Percentiles rank a stretch among this genome's conserved stretches.
These are phyloP conservation scores for Beverwykella pulmonaria DNA, from an alignment of 495 filamentous ascomycete genomes.

Conservation along the genomic window DNA sequence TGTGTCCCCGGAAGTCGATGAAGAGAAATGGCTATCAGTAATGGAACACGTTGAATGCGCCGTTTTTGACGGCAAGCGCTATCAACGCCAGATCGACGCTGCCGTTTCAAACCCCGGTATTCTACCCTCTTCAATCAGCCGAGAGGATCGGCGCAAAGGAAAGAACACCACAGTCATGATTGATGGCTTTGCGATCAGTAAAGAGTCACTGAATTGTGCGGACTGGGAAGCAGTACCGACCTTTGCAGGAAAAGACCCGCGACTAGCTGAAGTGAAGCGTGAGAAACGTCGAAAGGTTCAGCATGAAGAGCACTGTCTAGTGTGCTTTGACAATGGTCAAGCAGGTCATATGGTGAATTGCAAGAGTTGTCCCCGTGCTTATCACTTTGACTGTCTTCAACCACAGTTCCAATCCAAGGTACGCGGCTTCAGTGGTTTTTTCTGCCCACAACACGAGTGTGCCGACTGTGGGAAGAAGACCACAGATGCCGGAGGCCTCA, in stretches of 20 bases:
- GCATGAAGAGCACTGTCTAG: slow-evolving; percentile 60
- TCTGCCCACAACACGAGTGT: slow-evolving; percentile 64
- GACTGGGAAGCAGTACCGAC: slow-evolving; percentile 63
- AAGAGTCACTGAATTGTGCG: slow-evolving; percentile 58
- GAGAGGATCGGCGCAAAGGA: slow-evolving; percentile 55
- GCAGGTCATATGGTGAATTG: slow-evolving; percentile 54
- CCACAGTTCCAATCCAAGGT: slow-evolving; percentile 45
- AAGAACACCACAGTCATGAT: slow-evolving; percentile 65
- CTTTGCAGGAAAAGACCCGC: slow-evolving; percentile 58
- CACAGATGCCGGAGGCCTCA: slow-evolving; percentile 59
- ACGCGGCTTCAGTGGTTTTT: slow-evolving; percentile 48
- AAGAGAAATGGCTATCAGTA: slow-evolving; percentile 60
- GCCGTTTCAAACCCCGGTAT: slow-evolving; percentile 44
- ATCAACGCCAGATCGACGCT: slow-evolving; percentile 42
- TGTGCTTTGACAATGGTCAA: slow-evolving; percentile 54
- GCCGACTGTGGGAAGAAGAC: slow-evolving; percentile 58
- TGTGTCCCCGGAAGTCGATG: slow-evolving; percentile 51
- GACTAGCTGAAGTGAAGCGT: slow-evolving; percentile 51
- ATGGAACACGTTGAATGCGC: slow-evolving; percentile 64
- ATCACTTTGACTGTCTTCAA: slow-evolving; percentile 58
- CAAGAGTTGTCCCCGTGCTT: slow-evolving; percentile 59
- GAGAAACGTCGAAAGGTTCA: slow-evolving; percentile 50
- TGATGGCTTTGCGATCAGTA: slow-evolving; percentile 62
- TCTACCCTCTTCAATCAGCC: slow-evolving; percentile 51
- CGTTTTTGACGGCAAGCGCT: slow-evolving; percentile 61